Evolutionary conservation across 768 basidiomycete genomes (phyloP).

Genomic region (Lentinula aciculospora): DNA sequence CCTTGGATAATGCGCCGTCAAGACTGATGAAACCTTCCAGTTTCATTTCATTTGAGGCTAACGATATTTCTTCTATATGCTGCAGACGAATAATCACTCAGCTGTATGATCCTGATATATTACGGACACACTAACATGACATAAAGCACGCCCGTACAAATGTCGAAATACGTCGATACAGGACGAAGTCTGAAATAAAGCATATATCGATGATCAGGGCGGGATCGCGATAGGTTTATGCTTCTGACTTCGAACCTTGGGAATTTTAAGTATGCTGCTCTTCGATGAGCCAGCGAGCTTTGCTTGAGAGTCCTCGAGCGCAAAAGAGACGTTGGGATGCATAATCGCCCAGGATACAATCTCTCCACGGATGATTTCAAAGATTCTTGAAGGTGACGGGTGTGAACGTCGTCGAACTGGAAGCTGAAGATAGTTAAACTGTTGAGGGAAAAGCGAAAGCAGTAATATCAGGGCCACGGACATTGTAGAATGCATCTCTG

Average conservation of each 20-base stretch:
- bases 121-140: conserved; percentile 42
- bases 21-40: conserved; percentile 85
- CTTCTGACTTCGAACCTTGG: conserved; percentile 46
- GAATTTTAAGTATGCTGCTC: conserved; percentile 51
- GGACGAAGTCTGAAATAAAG: conserved; percentile 50
- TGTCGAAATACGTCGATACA: conserved; percentile 64
- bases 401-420: conserved; percentile 78
- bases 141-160: conserved; percentile 67
- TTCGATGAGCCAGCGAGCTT: conserved; percentile 30
- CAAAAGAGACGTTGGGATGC: conserved; percentile 66
- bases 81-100: conserved; percentile 20
- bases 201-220: not conserved
- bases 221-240: not conserved
- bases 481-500: conserved; percentile 89
- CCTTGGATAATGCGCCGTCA: conserved; percentile 70
- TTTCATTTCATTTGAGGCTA: conserved; percentile 40
- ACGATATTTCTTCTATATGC: conserved; percentile 65
- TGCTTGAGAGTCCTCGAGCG: conserved; percentile 50
- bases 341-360: conserved; percentile 70
- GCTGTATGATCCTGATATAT: not conserved
- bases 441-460: conserved; percentile 8
- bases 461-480: conserved; percentile 32
- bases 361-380: conserved; percentile 66
- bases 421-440: conserved; percentile 38
- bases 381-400: conserved; percentile 47